These are phyloP conservation scores for Cercophora sp. DNA, from an alignment of 495 filamentous ascomycete species.

Conservation along the genomic window DNA sequence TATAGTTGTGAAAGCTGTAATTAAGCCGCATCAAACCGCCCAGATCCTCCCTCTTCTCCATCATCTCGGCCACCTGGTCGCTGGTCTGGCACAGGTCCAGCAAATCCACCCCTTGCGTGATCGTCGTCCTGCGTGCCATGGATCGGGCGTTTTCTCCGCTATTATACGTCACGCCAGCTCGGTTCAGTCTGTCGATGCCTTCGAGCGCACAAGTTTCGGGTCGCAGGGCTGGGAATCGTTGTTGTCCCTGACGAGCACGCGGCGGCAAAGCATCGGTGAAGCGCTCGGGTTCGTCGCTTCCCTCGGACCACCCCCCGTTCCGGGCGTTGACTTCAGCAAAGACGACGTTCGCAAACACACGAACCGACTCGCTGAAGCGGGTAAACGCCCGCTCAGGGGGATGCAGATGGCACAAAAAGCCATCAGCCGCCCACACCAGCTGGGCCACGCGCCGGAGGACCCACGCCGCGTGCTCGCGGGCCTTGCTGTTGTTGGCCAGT, in stretches of 20 bases:
- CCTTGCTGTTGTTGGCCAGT: neutral
- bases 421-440: slow-evolving; percentile 18
- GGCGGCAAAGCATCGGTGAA: too few species aligned
- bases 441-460: neutral
- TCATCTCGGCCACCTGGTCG: neutral
- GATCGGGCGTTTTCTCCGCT: neutral
- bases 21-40: neutral
- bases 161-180: neutral
- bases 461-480: neutral
- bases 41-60: neutral
- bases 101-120: too few species aligned
- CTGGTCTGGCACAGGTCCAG: neutral
- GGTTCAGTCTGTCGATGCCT: neutral
- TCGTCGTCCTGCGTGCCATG: too few species aligned
- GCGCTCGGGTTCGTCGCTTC: neutral
- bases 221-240: neutral
- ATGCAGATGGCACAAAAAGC: slow-evolving; percentile 9
- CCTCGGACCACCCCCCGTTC: neutral
- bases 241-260: neutral
- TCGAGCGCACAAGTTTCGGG: neutral
- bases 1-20: slow-evolving; percentile 13
- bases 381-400: slow-evolving; percentile 15
- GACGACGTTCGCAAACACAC: neutral
- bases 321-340: neutral
- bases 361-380: neutral